Evolutionary conservation across 129 eudicot species (phyloP), one percentile per base, ranked within the genome.

Genomic region (carrot (Daucus carota)): DNA sequence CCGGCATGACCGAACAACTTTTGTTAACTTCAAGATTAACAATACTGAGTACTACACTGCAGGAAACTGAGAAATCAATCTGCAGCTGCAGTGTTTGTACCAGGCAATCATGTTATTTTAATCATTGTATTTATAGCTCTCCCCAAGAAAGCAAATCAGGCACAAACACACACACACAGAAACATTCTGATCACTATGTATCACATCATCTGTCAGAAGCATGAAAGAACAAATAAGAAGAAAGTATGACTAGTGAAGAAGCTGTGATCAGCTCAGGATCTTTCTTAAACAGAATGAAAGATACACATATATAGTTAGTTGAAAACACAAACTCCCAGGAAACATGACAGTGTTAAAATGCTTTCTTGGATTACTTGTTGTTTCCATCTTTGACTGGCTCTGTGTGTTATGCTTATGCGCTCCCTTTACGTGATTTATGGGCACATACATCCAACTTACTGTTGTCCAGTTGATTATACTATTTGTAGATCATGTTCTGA

Each of bases 401-500:
- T n/a, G 31, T 32, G 42, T n/a, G 38, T 62, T 47, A 15, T 65
- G 71, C 76, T n/a, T n/a, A n/a, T n/a, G n/a, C n/a, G n/a, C n/a
- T 68, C 77, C 77, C 84, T 73, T 80, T 80, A 74, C 70, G 77
- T 68, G 80, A 80, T 80, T 80, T 22, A 74, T 81, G 81, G 85
- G 79, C 13, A 47, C 80, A 63, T 36, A 60, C 32, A 47, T 76
- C 84, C 15, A 81, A 62, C 26, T 50, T 80, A 75, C 73, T 36
- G 43, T 40, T 3, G 43, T 40, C 7, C 7, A 40, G 43, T 36
- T 36, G 40, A 36, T 36, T 36, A 1, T 36, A 36, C n/a, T n/a
- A n/a, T n/a, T n/a, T n/a, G n/a, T n/a, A n/a, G n/a, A n/a, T n/a
- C n/a, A n/a, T n/a, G n/a, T n/a, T n/a, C n/a, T n/a, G n/a, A n/a